Base-by-base conservation (phyloP, 257 asterid species). In the Eustoma russellianum region DNA sequence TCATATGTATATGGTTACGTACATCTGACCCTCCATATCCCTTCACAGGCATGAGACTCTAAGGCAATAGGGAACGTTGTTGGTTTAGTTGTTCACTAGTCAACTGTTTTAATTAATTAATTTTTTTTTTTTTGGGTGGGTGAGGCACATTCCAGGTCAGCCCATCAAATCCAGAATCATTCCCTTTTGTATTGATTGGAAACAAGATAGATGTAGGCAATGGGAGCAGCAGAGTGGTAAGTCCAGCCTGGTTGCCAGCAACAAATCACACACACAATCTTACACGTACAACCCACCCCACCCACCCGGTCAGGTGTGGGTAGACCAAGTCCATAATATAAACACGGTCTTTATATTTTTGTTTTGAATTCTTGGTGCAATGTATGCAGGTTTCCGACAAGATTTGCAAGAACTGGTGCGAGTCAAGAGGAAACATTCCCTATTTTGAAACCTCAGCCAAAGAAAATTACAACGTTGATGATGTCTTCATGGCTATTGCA, bases 381-480 rank as follows among this genome's bases (percentile, higher is more conserved):
- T 16, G 2, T 1, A 14, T 7, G 59, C 56, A 88, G 97, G 87
- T 88, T 8, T 66, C 81, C 1, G 84, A 79, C 71, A 83, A 69
- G 71, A 73, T 60, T 38, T 94, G 86, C 1, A 67, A 62, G 60
- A 92, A 85, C 4, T 89, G 97, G 95, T 85, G 95, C 61, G 58
- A 49, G 41, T 63, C 74, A 2, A 83, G 73, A 63, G 94, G 92
- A 50, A 71, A 79, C 66, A 81, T 89, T 63, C 95, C 94, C n/a
- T 83, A 85, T 58, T 79, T 77, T 53, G 91, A 85, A 78, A 89
- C 94, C 33, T 89, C 97, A 9, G 97, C 95, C 0, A 89, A 89
- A 69, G 93, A 89, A 57, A 76, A 77, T 66, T 72, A 72, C 61
- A 85, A 83, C 57, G 87, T 85, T 0, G 95, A 81, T 35, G 68